Evolutionary conservation across 2,329 filamentous ascomycete genomes (phyloP).

Genomic region (Talaromyces verruculosus): DNA sequence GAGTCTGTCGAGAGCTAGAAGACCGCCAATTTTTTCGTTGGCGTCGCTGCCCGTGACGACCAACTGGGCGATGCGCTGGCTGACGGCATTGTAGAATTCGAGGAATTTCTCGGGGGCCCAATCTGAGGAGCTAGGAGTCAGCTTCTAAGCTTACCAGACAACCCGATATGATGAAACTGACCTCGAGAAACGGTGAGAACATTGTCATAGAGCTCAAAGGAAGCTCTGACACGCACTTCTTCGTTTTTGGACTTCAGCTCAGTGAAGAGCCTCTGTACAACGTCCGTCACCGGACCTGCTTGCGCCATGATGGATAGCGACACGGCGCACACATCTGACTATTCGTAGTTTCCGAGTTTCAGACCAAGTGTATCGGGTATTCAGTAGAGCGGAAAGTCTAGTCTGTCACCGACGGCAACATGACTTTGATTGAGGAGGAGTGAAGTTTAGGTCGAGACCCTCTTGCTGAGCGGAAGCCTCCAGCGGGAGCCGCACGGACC

Average conservation of each 20-base stretch:
- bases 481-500: conserved; percentile 17
- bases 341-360: not conserved
- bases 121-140: conserved; percentile 54
- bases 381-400: not conserved
- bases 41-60: conserved; percentile 84
- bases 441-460: conserved; percentile 9
- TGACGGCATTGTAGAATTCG: conserved; percentile 67
- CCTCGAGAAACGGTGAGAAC: conserved; percentile 50
- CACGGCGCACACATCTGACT: conserved; percentile 24
- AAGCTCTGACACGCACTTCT: conserved; percentile 50
- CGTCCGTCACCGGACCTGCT: conserved; percentile 48
- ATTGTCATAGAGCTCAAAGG: conserved; percentile 50
- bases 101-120: conserved; percentile 76
- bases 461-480: not conserved
- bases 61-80: conserved; percentile 65
- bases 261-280: conserved; percentile 56
- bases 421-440: not conserved
- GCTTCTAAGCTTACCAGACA: conserved; percentile 7
- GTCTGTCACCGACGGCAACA: conserved; percentile 3
- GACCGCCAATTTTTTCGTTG: conserved; percentile 83
- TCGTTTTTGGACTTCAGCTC: conserved; percentile 60
- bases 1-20: conserved; percentile 86
- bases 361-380: too few species aligned
- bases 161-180: conserved; percentile 25
- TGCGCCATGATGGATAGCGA: conserved; percentile 47